Conservation (phyloP, 164 flowering plant genomes). For the Akebia trifoliata region DNA sequence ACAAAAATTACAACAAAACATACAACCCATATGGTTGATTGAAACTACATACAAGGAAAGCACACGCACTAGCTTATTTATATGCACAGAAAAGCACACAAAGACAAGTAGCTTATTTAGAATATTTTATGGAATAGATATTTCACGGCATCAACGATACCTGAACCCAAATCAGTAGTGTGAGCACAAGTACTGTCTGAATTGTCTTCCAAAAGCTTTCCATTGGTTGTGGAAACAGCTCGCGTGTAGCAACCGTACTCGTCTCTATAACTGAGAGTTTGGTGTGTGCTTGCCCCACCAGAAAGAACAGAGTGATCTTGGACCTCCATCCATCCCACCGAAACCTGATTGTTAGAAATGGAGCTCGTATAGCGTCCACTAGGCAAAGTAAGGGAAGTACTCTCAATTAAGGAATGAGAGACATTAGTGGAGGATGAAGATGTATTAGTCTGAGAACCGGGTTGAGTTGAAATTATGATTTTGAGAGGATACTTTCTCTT, state of each 20-base stretch:
- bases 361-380: constrained; percentile 10
- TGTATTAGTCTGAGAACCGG: constrained; percentile 24
- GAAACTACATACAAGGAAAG: no score
- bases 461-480: constrained; percentile 28
- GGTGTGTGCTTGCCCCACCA: constrained; percentile 50
- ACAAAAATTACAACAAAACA: no score
- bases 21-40: no score
- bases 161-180: no score
- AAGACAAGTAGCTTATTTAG: no score
- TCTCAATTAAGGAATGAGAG: constrained; percentile 35
- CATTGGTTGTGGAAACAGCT: constrained; percentile 32
- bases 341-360: constrained; percentile 41
- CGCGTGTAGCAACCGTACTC: constrained; percentile 38
- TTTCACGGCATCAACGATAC: no score
- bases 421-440: constrained; percentile 36
- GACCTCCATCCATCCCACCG: constrained; percentile 69
- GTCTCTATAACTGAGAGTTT: constrained; percentile 37
- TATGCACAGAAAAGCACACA: no score
- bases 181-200: no score
- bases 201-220: constrained; percentile 31
- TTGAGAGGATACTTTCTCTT: constrained; percentile 40
- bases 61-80: no score
- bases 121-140: no score
- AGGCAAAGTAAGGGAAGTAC: background rate
- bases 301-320: constrained; percentile 56